Evolutionary conservation across 106 monocot species (phyloP).

Genomic region (Dioscorea dumetorum): DNA sequence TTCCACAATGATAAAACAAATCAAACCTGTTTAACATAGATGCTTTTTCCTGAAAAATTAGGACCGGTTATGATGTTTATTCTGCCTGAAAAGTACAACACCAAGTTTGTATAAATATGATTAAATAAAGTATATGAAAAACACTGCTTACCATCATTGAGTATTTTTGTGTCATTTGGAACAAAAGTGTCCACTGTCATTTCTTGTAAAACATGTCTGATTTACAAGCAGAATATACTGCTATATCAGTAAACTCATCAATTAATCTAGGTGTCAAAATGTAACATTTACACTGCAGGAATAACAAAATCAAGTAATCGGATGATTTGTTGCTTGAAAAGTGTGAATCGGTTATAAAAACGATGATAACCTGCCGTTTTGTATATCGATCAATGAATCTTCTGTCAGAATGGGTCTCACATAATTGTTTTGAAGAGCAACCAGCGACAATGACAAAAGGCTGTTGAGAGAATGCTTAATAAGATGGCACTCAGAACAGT

Average conservation of each 20-base stretch:
- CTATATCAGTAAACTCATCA: not conserved
- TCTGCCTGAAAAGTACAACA: slow-evolving; percentile 48
- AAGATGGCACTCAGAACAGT: not conserved
- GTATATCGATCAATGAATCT: slow-evolving; percentile 71
- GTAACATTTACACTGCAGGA: too few relatives aligned
- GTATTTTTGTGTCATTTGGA: slow-evolving; percentile 89
- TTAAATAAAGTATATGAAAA: not conserved
- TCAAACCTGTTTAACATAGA: slow-evolving; percentile 90
- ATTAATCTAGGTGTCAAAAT: not conserved
- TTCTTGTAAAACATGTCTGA: slow-evolving; percentile 98
- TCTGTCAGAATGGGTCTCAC: slow-evolving; percentile 80
- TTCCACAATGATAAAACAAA: not conserved
- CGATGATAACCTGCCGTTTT: slow-evolving; percentile 79
- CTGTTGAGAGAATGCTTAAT: slow-evolving; percentile 16
- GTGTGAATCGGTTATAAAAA: not conserved
- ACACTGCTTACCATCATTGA: slow-evolving; percentile 39
- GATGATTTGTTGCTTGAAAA: too few relatives aligned
- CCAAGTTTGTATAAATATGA: not conserved
- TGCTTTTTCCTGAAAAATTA: slow-evolving; percentile 98
- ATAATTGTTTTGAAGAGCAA: slow-evolving; percentile 94
- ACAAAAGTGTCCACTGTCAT: slow-evolving; percentile 98
- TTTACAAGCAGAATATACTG: slow-evolving; percentile 2
- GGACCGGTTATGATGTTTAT: slow-evolving; percentile 92
- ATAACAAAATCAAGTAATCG: too few relatives aligned
- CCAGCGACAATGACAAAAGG: slow-evolving; percentile 62